phyloP scores from a whole-genome alignment of 768 basidiomycete species.

The Naganishia kalamii region DNA sequence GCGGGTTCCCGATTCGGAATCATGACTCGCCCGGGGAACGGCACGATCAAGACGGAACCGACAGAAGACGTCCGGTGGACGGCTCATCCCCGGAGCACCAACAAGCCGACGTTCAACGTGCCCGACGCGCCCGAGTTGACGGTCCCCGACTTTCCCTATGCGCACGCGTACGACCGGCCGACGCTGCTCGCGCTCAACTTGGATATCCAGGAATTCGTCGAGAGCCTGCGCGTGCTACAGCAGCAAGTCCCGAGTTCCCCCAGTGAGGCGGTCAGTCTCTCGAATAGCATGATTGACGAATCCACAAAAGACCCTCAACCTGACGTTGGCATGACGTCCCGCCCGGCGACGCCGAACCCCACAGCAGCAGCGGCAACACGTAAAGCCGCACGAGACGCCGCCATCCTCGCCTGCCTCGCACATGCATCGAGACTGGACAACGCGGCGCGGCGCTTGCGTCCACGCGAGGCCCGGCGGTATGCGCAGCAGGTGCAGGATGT shows the following conservation, averaged over 20 bases:
- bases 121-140: neutral
- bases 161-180: slow-evolving; percentile 12
- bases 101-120: neutral
- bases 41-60: neutral
- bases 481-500: slow-evolving; percentile 67
- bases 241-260: slow-evolving; percentile 21
- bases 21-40: neutral
- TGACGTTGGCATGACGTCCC: neutral
- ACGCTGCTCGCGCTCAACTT: slow-evolving; percentile 57
- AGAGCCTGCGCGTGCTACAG: slow-evolving; percentile 58
- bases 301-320: slow-evolving; percentile 39
- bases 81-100: neutral
- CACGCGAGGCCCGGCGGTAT: slow-evolving; percentile 60
- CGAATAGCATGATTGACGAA: slow-evolving; percentile 38
- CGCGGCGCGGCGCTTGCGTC: slow-evolving; percentile 54
- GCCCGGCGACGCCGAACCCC: neutral
- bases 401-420: slow-evolving; percentile 39
- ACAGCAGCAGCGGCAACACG: neutral
- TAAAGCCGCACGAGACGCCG: slow-evolving; percentile 11
- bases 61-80: neutral
- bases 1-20: slow-evolving; percentile 17
- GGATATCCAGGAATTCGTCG: slow-evolving; percentile 78
- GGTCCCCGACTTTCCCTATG: slow-evolving; percentile 19
- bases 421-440: slow-evolving; percentile 60
- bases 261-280: slow-evolving; percentile 7